Evolutionary conservation across 1,139 yeast genomes (phyloP).

Genomic region (Nakaseomyces glabratus): DNA sequence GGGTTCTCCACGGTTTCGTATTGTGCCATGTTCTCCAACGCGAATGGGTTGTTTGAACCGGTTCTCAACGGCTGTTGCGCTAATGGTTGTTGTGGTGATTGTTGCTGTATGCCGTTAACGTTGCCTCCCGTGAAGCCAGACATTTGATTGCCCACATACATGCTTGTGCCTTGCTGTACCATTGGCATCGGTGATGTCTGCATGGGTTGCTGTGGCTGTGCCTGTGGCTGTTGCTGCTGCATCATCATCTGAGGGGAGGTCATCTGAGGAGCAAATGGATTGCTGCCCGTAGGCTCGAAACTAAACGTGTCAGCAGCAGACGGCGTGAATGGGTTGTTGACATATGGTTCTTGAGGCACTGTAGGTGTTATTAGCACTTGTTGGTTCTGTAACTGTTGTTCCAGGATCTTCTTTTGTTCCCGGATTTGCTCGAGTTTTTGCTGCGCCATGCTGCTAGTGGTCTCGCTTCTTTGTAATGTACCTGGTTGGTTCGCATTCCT

Average conservation of each 20-base stretch:
- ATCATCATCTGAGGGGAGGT: conserved; percentile 13
- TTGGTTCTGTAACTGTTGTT: conserved; percentile 26
- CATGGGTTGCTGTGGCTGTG: conserved; percentile 17
- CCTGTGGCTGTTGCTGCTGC: conserved; percentile 10
- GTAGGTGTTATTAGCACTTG: conserved; percentile 24
- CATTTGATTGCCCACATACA: conserved; percentile 15
- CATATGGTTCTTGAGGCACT: conserved; percentile 21
- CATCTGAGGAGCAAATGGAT: conserved; percentile 14
- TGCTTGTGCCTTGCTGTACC: conserved; percentile 12
- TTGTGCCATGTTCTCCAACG: conserved; percentile 11
- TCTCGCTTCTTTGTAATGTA: conserved; percentile 9
- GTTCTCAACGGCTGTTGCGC: conserved; percentile 14
- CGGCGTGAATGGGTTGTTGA: conserved; percentile 24
- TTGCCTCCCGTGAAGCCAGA: conserved; percentile 48
- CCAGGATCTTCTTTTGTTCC: conserved; percentile 25
- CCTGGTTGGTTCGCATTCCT: conserved; percentile 9
- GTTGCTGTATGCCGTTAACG: conserved; percentile 41
- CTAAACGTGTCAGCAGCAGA: conserved; percentile 12
- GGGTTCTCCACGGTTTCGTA: conserved; percentile 6
- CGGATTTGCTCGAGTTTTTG: conserved; percentile 23
- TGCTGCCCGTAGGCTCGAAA: conserved; percentile 20
- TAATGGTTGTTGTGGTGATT: conserved; percentile 4
- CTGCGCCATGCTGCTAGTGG: conserved; percentile 14
- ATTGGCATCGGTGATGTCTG: conserved; percentile 37
- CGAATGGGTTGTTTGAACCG: conserved; percentile 27